Evolutionary conservation across 257 asterid species (phyloP).

Genomic region (Solanum infundibuliforme): DNA sequence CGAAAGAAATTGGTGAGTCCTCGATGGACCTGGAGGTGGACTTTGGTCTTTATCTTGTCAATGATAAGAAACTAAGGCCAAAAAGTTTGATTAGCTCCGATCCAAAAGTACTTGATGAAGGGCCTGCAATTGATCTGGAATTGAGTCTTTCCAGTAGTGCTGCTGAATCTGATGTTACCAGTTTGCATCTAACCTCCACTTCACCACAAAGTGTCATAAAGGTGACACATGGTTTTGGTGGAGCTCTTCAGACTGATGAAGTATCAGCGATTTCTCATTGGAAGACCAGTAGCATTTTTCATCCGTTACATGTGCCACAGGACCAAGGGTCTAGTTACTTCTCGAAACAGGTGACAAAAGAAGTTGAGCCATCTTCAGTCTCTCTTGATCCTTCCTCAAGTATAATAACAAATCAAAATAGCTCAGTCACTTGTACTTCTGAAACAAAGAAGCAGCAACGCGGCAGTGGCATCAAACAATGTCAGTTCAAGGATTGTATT

Average conservation of each 20-base stretch:
- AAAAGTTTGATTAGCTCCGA: conserved; percentile 28
- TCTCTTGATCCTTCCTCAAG: conserved; percentile 53
- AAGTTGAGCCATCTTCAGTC: conserved; percentile 19
- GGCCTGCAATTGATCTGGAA: conserved; percentile 67
- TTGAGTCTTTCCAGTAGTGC: conserved; percentile 56
- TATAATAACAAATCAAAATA: conserved; percentile 44
- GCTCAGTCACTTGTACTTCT: conserved; percentile 95
- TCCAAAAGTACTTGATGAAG: conserved; percentile 15
- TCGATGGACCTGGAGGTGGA: conserved; percentile 84
- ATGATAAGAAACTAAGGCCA: conserved; percentile 41
- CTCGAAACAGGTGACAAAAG: conserved; percentile 25
- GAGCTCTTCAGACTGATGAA: conserved; percentile 23
- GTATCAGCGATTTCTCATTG: conserved; percentile 16
- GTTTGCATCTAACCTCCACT: conserved; percentile 28
- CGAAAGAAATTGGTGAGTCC: conserved; percentile 58
- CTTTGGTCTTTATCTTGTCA: conserved; percentile 63
- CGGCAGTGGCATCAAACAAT: conserved; percentile 42
- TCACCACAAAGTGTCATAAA: conserved; percentile 14
- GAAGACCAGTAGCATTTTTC: conserved; percentile 12
- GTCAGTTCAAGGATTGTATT: conserved; percentile 70
- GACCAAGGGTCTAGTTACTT: conserved; percentile 22
- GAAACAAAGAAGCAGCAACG: conserved; percentile 51
- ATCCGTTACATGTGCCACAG: conserved; percentile 19
- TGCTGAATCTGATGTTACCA: conserved; percentile 54
- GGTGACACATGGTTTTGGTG: conserved; percentile 11